phyloP scores from a whole-genome alignment of 2,329 filamentous ascomycete species.

The Dichotomopilus funicola region DNA sequence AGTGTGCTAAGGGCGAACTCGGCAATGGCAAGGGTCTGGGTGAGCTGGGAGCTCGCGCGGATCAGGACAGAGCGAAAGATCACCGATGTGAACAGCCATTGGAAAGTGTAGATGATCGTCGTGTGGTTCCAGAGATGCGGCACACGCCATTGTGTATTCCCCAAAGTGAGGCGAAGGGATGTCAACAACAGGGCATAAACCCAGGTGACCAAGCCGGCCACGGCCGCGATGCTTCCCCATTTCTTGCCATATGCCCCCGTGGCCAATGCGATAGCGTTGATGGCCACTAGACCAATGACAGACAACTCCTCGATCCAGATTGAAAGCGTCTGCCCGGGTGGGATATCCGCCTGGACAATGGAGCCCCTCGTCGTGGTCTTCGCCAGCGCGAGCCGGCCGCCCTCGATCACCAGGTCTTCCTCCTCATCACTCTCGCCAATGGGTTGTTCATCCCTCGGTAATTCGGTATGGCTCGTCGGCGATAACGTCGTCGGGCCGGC shows the following conservation, averaged over 20 bases:
- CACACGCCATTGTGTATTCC: slow-evolving; percentile 57
- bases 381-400: slow-evolving; percentile 50
- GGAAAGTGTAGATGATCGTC: slow-evolving; percentile 69
- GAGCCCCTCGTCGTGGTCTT: slow-evolving; percentile 58
- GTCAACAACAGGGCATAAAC: slow-evolving; percentile 71
- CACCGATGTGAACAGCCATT: slow-evolving; percentile 72
- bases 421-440: slow-evolving; percentile 50
- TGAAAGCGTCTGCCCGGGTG: slow-evolving; percentile 63
- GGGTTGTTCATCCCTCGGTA: slow-evolving; percentile 42
- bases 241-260: slow-evolving; percentile 52
- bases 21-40: slow-evolving; percentile 59
- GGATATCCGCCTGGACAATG: slow-evolving; percentile 66
- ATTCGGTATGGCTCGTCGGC: slow-evolving; percentile 43
- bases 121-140: slow-evolving; percentile 90
- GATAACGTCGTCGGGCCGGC: slow-evolving; percentile 35
- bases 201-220: slow-evolving; percentile 69
- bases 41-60: slow-evolving; percentile 59
- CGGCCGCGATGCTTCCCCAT: slow-evolving; percentile 53
- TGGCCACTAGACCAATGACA: slow-evolving; percentile 61
- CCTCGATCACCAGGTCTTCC: slow-evolving; percentile 50
- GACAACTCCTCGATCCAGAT: slow-evolving; percentile 69
- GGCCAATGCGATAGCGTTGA: slow-evolving; percentile 60
- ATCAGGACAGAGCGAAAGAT: slow-evolving; percentile 82
- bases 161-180: slow-evolving; percentile 63
- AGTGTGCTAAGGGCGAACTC: slow-evolving; percentile 71